A percentile compares a stretch with the other conserved stretches of the same genome.
Conservation (phyloP, 2,329 filamentous ascomycete species). For the Aspergillus sp. region DNA sequence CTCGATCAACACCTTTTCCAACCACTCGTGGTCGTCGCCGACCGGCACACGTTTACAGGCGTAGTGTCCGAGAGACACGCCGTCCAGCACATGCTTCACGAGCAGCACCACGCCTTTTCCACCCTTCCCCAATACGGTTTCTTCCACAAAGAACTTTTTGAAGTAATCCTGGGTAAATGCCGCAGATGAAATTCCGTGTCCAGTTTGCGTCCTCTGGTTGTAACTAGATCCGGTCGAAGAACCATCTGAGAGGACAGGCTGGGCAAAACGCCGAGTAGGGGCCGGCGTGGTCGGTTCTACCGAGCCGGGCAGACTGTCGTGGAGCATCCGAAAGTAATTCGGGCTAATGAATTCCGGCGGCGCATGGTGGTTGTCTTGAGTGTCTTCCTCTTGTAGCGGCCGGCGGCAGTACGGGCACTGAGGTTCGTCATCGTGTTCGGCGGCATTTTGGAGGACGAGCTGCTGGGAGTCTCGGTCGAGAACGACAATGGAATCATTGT, state of each 20-base stretch:
- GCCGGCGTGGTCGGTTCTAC: constrained; percentile 50
- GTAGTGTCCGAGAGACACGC: constrained; percentile 84
- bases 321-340: constrained; percentile 94
- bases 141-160: constrained; percentile 87
- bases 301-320: constrained; percentile 59
- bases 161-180: constrained; percentile 95
- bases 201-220: constrained; percentile 49
- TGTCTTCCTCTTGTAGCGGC: constrained; percentile 61
- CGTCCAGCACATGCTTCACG: constrained; percentile 91
- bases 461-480: constrained; percentile 84
- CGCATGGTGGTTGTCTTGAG: constrained; percentile 37
- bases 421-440: constrained; percentile 54
- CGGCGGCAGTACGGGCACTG: constrained; percentile 91
- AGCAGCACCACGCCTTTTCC: constrained; percentile 94
- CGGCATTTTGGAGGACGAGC: constrained; percentile 75
- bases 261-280: constrained; percentile 53
- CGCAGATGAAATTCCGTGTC: constrained; percentile 76
- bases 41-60: constrained; percentile 97
- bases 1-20: constrained; percentile 91
- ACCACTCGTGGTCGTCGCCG: constrained; percentile 90
- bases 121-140: constrained; percentile 81
- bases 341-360: constrained; percentile 79
- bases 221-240: constrained; percentile 57
- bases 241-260: constrained; percentile 50
- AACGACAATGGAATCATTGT: constrained; percentile 89